Evolutionary conservation across 345 rosid species (phyloP), one percentile per base, ranked within the genome.

Genomic region (Pistacia atlantica): DNA sequence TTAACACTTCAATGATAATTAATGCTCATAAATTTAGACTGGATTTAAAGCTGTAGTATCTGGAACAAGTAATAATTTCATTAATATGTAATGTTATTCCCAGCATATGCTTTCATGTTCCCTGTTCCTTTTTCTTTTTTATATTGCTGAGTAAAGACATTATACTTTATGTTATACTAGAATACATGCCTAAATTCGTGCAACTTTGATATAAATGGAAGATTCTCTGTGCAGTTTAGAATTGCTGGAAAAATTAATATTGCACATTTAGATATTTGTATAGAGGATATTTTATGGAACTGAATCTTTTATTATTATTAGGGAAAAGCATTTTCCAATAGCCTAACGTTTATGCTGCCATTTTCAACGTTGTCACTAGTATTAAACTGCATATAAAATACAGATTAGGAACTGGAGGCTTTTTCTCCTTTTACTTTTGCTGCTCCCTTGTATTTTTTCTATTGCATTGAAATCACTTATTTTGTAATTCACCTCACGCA

Each of bases 171-270:
- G 17, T 13, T 25, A 4, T 63, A 45, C 2, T 16, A 51, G 35
- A 59, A 25, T 25, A 46, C n/a, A 31, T 54, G 5, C 58, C 64
- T 16, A 33, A 65, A 49, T 59, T 55, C 37, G 16, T 33, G 70
- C 54, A 54, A 22, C 56, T 56, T 81, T 77, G 79, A 73, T 79
- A 68, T 77, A 48, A 63, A 63, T 45, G 11, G 51, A 84, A 80
- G 83, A 71, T 76, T 84, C 73, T 81, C 70, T 79, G 7, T 3
- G 71, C 83, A 82, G 87, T 81, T 81, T 81, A 78, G 72, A 77
- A 70, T 80, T 74, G 77, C 75, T 71, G 76, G 71, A 49, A 62
- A 65, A 75, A 72, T 8, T 61, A 56, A 57, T 79, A 52, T 76
- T 73, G 46, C 9, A 72, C 56, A 61, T 52, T 81, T 76, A 75